Evolutionary conservation across 495 filamentous ascomycete species (phyloP), one percentile per base, ranked within the genome.

Genomic region (Cudoniella acicularis): DNA sequence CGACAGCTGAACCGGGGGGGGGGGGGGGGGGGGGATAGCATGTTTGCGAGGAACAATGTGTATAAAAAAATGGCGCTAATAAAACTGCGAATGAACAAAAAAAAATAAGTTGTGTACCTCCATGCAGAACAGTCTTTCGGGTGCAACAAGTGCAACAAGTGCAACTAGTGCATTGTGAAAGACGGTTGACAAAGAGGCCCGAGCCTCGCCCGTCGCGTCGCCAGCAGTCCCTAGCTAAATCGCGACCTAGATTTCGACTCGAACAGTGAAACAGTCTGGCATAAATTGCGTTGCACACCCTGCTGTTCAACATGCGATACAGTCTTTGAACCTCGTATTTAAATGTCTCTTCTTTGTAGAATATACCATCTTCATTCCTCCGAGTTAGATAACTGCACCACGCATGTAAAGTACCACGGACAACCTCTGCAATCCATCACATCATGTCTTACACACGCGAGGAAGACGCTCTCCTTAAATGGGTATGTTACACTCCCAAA

Each of bases 391-490:
- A 40, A 51, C 40, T 47, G 27, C 8, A 13, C 24, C 3, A 16
- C 30, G 30, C 30, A 36, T 36, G 6, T 13, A 4, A 13, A 36
- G 30, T 36, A 16, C 27, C 18, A 51, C 16, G 13, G 16, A 59
- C 48, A 57, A 52, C 30, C n/a, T 23, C 46, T 50, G 20, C 49
- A 54, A 36, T 36, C 36, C 36, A 54, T 60, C 21, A 21, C 36
- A 54, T 60, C 21, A 21, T 24, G 53, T 45, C 45, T 0, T 49
- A 45, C 27, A 59, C 23, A 24, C 46, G 26, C 25, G 47, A 49
- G 22, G 57, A 63, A 51, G 40, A 17, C 20, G 59, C 64, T 43
- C 54, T 67, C 30, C 40, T 67, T 2, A 61, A 57, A 60, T 67
- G 64, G 64, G 64, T 66, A 66, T 22, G 9, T n/a, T n/a, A n/a